A percentile compares a stretch with the other conserved stretches of the same genome.
phyloP scores from a whole-genome alignment of 1,284 basidiomycete genomes.

The Wolfiporia cocos region DNA sequence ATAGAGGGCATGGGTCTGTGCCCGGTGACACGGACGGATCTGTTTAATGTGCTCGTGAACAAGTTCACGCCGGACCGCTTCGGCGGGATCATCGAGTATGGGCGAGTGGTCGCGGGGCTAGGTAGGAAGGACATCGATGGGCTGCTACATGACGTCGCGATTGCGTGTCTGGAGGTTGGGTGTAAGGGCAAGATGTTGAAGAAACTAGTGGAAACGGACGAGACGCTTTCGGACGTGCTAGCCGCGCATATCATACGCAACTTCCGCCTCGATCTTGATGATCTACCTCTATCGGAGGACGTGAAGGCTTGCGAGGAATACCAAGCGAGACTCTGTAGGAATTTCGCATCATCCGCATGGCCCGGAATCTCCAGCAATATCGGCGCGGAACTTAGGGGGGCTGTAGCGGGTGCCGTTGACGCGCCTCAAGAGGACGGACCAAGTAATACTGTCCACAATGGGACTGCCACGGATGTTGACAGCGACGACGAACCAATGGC shows the following conservation, averaged over 20 bases:
- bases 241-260: constrained; percentile 37
- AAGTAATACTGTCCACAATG: not conserved
- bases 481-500: constrained; percentile 4
- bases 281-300: constrained; percentile 46
- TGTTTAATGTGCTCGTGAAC: constrained; percentile 55
- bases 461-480: not conserved
- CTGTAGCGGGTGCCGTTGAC: not conserved
- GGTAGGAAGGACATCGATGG: constrained; percentile 32
- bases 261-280: constrained; percentile 45
- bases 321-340: constrained; percentile 44
- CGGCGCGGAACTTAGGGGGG: constrained; percentile 12
- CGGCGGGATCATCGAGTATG: constrained; percentile 46
- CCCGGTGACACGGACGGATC: constrained; percentile 51
- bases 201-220: constrained; percentile 42
- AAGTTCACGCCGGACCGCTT: constrained; percentile 60
- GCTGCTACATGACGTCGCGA: constrained; percentile 47
- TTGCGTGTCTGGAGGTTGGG: constrained; percentile 51
- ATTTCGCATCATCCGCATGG: constrained; percentile 24
- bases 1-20: constrained; percentile 46
- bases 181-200: constrained; percentile 68
- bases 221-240: constrained; percentile 36
- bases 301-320: constrained; percentile 35
- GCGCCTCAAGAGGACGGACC: constrained; percentile 4
- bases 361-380: constrained; percentile 14
- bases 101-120: constrained; percentile 40